Base-by-base conservation (phyloP, 2,329 filamentous ascomycete species). In the Diaporthe sp. region DNA sequence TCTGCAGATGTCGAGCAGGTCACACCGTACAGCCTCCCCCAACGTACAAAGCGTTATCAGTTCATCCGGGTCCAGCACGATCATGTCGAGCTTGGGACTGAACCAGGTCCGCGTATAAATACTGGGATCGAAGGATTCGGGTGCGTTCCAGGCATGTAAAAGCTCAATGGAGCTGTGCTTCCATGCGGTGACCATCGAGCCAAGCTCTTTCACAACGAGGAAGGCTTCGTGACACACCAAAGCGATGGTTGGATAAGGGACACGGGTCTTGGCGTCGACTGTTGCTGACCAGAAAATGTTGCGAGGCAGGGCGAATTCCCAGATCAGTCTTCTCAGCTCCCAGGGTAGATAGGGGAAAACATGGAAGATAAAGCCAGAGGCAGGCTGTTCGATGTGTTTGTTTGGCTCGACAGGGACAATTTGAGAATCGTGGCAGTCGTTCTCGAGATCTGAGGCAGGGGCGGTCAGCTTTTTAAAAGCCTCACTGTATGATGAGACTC, bases 1-100 rank as follows among this genome's bases (percentile, higher is more conserved):
- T 3, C 12, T 13, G 17, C 17, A 9, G 13, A 33, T n/a, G 19
- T n/a, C n/a, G 45, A 47, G 10, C 45, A 47, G 22, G 45, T 47
- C 45, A 17, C 45, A 47, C 10, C 45, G 40, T 13, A 6, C 40
- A 17, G 15, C 40, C 40, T 42, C 4, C 40, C 15, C 40, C 15
- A 42, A 42, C 0, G 1, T 0, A 2, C 8, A 13, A 42, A 42
- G 40, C 15, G 19, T 19, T 0, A 4, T 4, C 17, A n/a, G 3
- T 4, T 47, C 45, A 0, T 22, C 1, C 22, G 8, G 1, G 33
- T 38, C 19, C 6, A 38, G 33, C 33, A 35, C 30, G 30, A 58
- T 12, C 4, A 33, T 58, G 30, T 58, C 55, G 33, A 60, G 33
- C 22, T 38, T 40, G 55, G 22, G 22, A 25, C 55, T 60, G 33